Evolutionary conservation across 2,329 filamentous ascomycete species (phyloP).

Genomic region (Claviceps sp.): DNA sequence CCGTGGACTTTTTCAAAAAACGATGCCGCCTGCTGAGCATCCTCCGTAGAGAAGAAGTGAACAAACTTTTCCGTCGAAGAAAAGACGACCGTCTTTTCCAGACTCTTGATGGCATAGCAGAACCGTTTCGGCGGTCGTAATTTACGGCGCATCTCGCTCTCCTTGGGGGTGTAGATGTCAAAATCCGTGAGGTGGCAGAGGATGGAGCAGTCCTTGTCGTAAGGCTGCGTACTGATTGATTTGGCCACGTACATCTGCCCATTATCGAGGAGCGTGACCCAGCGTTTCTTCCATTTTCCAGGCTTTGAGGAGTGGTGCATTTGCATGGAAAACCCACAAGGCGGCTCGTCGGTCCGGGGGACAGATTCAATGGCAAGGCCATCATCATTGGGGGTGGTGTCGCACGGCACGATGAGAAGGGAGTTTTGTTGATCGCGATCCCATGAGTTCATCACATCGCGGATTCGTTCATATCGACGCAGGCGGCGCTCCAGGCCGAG

Average conservation of each 20-base stretch:
- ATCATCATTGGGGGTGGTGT: slow-evolving; percentile 37
- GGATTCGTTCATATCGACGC: slow-evolving; percentile 72
- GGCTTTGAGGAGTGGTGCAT: slow-evolving; percentile 71
- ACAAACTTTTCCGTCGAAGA: slow-evolving; percentile 73
- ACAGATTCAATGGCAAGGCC: slow-evolving; percentile 56
- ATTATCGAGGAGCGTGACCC: slow-evolving; percentile 56
- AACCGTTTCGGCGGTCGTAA: slow-evolving; percentile 74
- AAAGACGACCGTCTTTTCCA: slow-evolving; percentile 79
- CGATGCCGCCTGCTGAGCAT: slow-evolving; percentile 47
- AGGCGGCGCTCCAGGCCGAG: slow-evolving; percentile 72
- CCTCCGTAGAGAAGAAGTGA: slow-evolving; percentile 80
- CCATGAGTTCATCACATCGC: slow-evolving; percentile 89
- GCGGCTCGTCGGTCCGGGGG: slow-evolving; percentile 42
- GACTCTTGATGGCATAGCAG: slow-evolving; percentile 83
- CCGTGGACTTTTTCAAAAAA: slow-evolving; percentile 61
- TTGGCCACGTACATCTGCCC: slow-evolving; percentile 65
- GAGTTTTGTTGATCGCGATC: slow-evolving; percentile 66
- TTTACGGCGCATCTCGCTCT: slow-evolving; percentile 51
- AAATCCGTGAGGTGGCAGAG: slow-evolving; percentile 85
- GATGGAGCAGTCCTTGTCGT: slow-evolving; percentile 52
- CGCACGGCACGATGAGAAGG: slow-evolving; percentile 51
- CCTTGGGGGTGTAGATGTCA: slow-evolving; percentile 72
- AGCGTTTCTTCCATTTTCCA: slow-evolving; percentile 82
- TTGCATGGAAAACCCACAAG: slow-evolving; percentile 52
- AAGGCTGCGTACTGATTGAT: slow-evolving; percentile 43